These are phyloP conservation scores for Saturnispora quitensis DNA, from an alignment of 805 yeast species.

Conservation along the genomic window DNA sequence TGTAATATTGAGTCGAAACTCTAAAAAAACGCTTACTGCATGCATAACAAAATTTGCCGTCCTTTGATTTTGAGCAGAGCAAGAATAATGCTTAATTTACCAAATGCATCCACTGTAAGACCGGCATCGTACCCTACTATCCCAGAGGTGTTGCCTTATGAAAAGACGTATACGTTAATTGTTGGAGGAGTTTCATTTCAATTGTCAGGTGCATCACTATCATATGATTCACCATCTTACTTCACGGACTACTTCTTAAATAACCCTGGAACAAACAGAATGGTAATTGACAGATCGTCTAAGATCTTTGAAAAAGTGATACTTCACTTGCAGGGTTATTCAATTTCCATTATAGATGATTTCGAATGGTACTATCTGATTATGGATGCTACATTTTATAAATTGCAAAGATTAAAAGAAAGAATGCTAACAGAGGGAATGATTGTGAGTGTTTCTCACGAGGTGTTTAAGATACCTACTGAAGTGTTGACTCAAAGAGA, in stretches of 20 bases:
- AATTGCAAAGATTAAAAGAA: constrained; percentile 46
- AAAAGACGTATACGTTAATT: constrained; percentile 57
- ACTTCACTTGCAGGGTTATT: constrained; percentile 75
- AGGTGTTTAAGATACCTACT: constrained; percentile 50
- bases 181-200: constrained; percentile 56
- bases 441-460: constrained; percentile 50
- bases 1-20: too few relatives aligned
- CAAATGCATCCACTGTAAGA: neutral
- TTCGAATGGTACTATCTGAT: constrained; percentile 52
- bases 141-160: constrained; percentile 54
- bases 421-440: constrained; percentile 45
- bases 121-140: constrained; percentile 21
- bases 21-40: too few relatives aligned
- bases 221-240: constrained; percentile 82
- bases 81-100: neutral
- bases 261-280: constrained; percentile 29
- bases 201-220: constrained; percentile 76
- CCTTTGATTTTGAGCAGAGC: too few relatives aligned
- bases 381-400: constrained; percentile 66
- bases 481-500: constrained; percentile 37
- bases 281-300: constrained; percentile 68
- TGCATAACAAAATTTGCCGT: too few relatives aligned
- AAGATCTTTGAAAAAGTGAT: constrained; percentile 56
- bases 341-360: constrained; percentile 49
- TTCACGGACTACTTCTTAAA: constrained; percentile 62